phyloP scores from a whole-genome alignment of 352 stramenopile species.

The Phytophthora ohioensis region DNA sequence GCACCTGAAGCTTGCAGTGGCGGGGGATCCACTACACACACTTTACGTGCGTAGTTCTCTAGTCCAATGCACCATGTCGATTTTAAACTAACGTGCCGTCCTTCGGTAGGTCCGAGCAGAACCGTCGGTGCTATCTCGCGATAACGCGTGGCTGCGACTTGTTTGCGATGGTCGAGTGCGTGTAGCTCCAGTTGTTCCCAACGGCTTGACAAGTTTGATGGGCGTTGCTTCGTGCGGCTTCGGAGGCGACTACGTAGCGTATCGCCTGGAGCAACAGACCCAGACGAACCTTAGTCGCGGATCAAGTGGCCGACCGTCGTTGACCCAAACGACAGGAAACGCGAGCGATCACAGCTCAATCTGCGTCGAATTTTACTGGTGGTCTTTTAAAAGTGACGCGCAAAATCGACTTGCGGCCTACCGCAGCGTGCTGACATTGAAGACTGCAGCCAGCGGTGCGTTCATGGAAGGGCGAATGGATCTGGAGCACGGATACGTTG shows the following conservation, averaged over 20 bases:
- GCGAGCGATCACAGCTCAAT: constrained; percentile 9
- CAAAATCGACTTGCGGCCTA: constrained; percentile 8
- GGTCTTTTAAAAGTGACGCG: constrained; percentile 3
- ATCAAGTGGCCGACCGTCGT: background rate
- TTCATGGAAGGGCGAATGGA: constrained; percentile 25
- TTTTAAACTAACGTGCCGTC: background rate
- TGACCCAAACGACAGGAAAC: background rate
- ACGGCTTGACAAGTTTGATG: constrained; percentile 37
- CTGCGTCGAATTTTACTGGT: constrained; percentile 40
- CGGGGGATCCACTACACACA: constrained; percentile 30
- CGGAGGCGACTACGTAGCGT: constrained; percentile 39
- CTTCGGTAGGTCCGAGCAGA: constrained; percentile 38
- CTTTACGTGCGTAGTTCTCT: constrained; percentile 37
- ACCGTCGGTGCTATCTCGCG: constrained; percentile 26
- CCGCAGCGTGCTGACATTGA: constrained; percentile 25
- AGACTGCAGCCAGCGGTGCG: constrained; percentile 7
- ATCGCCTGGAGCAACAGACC: constrained; percentile 12
- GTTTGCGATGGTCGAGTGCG: constrained; percentile 45
- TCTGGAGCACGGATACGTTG: constrained; percentile 28
- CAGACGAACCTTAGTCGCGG: background rate
- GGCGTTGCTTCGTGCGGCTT: constrained; percentile 23
- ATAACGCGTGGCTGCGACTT: constrained; percentile 44
- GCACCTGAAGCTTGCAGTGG: constrained; percentile 30
- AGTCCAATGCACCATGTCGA: background rate
- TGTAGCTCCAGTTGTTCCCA: constrained; percentile 28